Percentiles rank a stretch among this genome's conserved stretches.
Conservation (phyloP, 108 stramenopile species). For the Cyclotella cryptica region DNA sequence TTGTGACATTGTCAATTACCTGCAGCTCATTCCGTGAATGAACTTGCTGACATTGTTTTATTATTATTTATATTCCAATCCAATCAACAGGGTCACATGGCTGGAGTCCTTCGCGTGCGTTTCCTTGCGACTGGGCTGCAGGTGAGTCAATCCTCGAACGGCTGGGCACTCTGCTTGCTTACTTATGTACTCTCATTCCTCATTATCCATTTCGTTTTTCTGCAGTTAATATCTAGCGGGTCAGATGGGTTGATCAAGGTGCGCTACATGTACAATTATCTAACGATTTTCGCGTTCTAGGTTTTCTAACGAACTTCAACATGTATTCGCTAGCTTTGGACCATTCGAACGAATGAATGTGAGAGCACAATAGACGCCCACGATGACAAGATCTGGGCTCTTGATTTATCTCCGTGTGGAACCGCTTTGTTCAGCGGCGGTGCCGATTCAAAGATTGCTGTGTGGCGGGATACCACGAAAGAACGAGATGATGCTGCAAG, state of each 20-base stretch:
- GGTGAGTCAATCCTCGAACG: conserved; percentile 22
- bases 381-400: conserved; percentile 94
- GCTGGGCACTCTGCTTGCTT: neutral
- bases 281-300: neutral
- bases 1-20: neutral
- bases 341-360: conserved; percentile 94
- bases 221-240: conserved; percentile 88
- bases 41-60: neutral
- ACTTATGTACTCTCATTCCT: neutral
- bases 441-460: conserved; percentile 89
- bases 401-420: conserved; percentile 75
- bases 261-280: neutral
- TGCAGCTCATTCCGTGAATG: neutral
- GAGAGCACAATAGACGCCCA: conserved; percentile 93
- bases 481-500: conserved; percentile 76
- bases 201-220: neutral
- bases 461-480: conserved; percentile 94
- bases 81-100: conserved; percentile 82
- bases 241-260: conserved; percentile 92
- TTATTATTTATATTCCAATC: neutral
- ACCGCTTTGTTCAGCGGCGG: conserved; percentile 88
- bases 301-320: neutral
- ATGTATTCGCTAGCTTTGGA: conserved; percentile 86
- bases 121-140: conserved; percentile 77
- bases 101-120: conserved; percentile 89